These are phyloP conservation scores for Eimeria zaria DNA, from an alignment of 169 alveolate genomes.

Conservation along the genomic window DNA sequence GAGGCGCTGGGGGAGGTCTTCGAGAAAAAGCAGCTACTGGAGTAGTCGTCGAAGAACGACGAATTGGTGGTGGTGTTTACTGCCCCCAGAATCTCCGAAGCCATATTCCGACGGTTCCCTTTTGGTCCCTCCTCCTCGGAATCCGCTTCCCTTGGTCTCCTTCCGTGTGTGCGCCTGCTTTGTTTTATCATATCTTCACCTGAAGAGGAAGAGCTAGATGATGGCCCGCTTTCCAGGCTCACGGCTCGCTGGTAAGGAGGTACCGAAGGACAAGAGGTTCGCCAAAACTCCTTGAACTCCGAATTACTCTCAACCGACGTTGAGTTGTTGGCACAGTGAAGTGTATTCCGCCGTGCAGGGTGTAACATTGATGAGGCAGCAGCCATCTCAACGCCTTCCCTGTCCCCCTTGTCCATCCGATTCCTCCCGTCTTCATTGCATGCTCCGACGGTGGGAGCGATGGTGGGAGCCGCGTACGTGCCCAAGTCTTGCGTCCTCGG, in stretches of 20 bases:
- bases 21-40: background rate
- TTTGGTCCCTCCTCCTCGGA: background rate
- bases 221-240: slow-evolving; percentile 24
- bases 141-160: background rate
- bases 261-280: background rate
- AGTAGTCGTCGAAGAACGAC: slow-evolving; percentile 14
- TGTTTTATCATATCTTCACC: background rate
- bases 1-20: slow-evolving; percentile 40
- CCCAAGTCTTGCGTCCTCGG: background rate
- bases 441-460: slow-evolving; percentile 1
- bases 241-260: background rate
- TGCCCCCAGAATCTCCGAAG: slow-evolving; percentile 7
- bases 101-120: background rate
- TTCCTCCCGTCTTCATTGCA: background rate
- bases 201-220: background rate
- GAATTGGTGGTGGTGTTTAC: background rate
- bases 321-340: background rate
- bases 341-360: background rate
- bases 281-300: background rate
- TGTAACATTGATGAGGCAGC: background rate
- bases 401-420: background rate
- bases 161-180: background rate
- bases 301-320: background rate
- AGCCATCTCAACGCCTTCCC: background rate
- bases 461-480: too few relatives aligned